Conservation (phyloP, 176 grass and related monocot species). For the Oryza officinalis region DNA sequence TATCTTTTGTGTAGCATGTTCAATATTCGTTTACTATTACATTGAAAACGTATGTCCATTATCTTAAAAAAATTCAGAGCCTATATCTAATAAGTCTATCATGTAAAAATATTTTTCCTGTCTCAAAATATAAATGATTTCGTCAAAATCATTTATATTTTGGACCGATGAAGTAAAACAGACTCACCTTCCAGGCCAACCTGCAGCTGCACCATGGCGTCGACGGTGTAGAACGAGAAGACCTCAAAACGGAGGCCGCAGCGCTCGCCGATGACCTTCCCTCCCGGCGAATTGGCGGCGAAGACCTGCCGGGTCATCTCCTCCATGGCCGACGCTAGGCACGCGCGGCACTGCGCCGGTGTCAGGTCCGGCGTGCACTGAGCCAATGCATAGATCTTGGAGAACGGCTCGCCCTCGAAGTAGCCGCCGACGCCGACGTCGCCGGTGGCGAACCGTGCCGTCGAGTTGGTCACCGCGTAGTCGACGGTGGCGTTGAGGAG, state of each 20-base stretch:
- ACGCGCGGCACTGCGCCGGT: background rate
- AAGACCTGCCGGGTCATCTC: conserved; percentile 10
- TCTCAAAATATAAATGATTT: too few species aligned
- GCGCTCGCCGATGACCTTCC: conserved; percentile 29
- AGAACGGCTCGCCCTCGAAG: background rate
- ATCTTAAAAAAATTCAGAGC: too few species aligned
- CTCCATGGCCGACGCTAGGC: conserved; percentile 31
- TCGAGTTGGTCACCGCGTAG: conserved; percentile 25
- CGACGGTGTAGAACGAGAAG: conserved; percentile 28
- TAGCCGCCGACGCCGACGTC: conserved; percentile 9
- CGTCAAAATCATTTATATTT: too few species aligned
- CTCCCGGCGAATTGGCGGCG: conserved; percentile 20
- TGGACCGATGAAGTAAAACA: too few species aligned
- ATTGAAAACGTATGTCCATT: too few species aligned
- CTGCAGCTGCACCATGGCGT: conserved; percentile 1
- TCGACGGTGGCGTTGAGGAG: conserved; percentile 33
- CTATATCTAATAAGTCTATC: too few species aligned
- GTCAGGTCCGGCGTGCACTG: conserved; percentile 60
- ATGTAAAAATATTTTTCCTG: too few species aligned
- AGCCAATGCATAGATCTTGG: conserved; percentile 34
- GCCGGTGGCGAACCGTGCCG: conserved; percentile 23
- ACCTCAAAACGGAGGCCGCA: conserved; percentile 43
- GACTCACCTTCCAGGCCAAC: background rate
- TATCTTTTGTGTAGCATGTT: too few species aligned
- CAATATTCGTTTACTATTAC: background rate